Evolutionary conservation across 225 moss, liverwort and hornwort genomes (phyloP).

Genomic region (Climacium dendroides): DNA sequence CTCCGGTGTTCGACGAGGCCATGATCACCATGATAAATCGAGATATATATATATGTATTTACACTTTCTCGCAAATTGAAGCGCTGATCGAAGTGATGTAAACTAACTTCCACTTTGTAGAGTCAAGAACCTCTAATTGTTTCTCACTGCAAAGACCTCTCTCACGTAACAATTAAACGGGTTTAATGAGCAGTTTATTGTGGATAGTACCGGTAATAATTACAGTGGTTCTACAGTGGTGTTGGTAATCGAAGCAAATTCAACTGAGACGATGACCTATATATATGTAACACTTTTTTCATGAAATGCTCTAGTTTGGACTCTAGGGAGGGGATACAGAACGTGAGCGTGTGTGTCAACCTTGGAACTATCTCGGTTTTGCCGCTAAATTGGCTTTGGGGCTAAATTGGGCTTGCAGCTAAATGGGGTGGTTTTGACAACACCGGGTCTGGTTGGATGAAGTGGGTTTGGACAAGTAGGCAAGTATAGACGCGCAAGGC

Average conservation of each 20-base stretch:
- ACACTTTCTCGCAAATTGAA: neutral
- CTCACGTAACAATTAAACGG: neutral
- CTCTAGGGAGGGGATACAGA: neutral
- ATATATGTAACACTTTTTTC: neutral
- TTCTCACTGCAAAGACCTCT: neutral
- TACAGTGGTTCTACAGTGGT: neutral
- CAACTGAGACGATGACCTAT: neutral
- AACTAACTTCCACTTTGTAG: constrained; percentile 1
- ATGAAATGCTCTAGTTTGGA: constrained; percentile 6
- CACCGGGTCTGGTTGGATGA: constrained; percentile 37
- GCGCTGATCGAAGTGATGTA: neutral
- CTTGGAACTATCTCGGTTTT: neutral
- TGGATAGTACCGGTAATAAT: neutral
- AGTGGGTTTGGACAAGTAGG: constrained; percentile 16
- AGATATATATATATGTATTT: neutral
- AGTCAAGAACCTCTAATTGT: constrained; percentile 8
- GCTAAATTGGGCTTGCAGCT: neutral
- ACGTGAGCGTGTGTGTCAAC: neutral
- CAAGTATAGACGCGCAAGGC: constrained; percentile 22
- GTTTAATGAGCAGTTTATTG: neutral
- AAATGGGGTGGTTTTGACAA: constrained; percentile 56
- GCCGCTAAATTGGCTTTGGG: constrained; percentile 3
- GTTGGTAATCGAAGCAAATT: neutral
- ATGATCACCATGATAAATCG: constrained; percentile 22
- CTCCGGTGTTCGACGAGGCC: constrained; percentile 20